phyloP scores from a whole-genome alignment of 148 eudicot species.

The Cornus florida region DNA sequence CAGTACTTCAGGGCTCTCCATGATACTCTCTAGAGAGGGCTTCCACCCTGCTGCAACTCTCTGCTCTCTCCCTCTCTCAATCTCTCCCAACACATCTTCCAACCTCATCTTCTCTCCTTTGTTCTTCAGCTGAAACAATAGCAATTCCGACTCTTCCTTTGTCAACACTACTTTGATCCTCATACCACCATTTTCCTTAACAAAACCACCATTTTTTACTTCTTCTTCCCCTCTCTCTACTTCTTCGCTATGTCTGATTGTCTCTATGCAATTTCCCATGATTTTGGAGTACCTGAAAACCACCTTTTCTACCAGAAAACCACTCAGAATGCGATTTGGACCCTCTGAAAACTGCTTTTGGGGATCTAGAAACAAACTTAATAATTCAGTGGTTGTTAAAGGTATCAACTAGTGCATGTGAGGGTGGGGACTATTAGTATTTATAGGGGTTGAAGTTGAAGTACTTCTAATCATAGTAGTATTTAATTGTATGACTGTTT shows the following conservation, averaged over 20 bases:
- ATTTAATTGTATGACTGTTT: neutral
- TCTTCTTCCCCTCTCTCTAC: slow-evolving; percentile 4
- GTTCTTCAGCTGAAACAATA: slow-evolving; percentile 44
- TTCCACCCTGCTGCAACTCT: slow-evolving; percentile 42
- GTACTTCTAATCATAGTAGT: neutral
- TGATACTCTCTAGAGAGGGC: slow-evolving; percentile 67
- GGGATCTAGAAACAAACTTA: neutral
- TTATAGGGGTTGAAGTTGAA: slow-evolving; percentile 5
- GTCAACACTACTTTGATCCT: slow-evolving; percentile 72
- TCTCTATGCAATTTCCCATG: slow-evolving; percentile 71
- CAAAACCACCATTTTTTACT: neutral
- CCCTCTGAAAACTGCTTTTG: neutral
- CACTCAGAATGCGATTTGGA: neutral
- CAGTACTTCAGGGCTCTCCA: slow-evolving; percentile 58
- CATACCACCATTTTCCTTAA: slow-evolving; percentile 14
- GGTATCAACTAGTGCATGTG: slow-evolving; percentile 6
- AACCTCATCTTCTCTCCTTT: slow-evolving; percentile 28
- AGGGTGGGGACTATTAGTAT: slow-evolving; percentile 4
- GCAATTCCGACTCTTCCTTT: slow-evolving; percentile 68
- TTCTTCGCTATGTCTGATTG: slow-evolving; percentile 11
- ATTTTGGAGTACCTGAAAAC: slow-evolving; percentile 16
- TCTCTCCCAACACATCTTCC: slow-evolving; percentile 59
- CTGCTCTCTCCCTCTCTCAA: slow-evolving; percentile 37
- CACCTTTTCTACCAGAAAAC: slow-evolving; percentile 2
- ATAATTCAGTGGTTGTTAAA: neutral